Conservation (phyloP, 257 asterid species). For the Solanum chmielewskii region DNA sequence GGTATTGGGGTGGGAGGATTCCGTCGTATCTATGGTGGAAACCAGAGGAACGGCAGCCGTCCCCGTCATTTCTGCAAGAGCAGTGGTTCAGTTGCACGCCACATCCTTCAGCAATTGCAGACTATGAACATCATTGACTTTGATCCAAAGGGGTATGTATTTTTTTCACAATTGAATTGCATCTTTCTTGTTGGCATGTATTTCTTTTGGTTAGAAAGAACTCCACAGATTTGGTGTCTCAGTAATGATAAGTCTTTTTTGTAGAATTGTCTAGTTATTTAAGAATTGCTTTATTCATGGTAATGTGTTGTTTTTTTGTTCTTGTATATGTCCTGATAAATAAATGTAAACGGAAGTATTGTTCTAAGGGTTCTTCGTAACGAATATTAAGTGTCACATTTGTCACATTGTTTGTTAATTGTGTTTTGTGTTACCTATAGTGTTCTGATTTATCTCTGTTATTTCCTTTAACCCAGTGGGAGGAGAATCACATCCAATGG, state of each 20-base stretch:
- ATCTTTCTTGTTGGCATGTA: background rate
- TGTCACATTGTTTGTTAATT: background rate
- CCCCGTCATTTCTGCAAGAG: constrained; percentile 89
- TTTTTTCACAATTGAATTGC: background rate
- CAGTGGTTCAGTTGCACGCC: constrained; percentile 88
- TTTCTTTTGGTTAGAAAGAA: background rate
- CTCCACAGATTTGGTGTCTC: background rate
- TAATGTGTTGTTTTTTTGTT: background rate
- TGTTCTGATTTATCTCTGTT: background rate
- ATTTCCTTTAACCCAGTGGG: constrained; percentile 34
- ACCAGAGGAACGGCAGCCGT: constrained; percentile 90
- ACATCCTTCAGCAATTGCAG: constrained; percentile 83
- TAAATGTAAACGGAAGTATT: background rate
- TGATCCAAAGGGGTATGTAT: constrained; percentile 68
- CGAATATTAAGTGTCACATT: background rate
- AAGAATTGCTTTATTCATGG: background rate
- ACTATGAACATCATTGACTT: constrained; percentile 60
- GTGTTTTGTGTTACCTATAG: background rate
- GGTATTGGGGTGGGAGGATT: constrained; percentile 89
- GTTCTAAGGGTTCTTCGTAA: background rate
- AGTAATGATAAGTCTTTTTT: background rate
- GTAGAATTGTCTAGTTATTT: background rate
- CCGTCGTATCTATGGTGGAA: constrained; percentile 86
- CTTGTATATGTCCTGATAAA: background rate
- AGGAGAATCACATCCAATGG: constrained; percentile 84